Conservation (phyloP, 2,329 filamentous ascomycete genomes). For the Cylindrodendrum hubeiense region DNA sequence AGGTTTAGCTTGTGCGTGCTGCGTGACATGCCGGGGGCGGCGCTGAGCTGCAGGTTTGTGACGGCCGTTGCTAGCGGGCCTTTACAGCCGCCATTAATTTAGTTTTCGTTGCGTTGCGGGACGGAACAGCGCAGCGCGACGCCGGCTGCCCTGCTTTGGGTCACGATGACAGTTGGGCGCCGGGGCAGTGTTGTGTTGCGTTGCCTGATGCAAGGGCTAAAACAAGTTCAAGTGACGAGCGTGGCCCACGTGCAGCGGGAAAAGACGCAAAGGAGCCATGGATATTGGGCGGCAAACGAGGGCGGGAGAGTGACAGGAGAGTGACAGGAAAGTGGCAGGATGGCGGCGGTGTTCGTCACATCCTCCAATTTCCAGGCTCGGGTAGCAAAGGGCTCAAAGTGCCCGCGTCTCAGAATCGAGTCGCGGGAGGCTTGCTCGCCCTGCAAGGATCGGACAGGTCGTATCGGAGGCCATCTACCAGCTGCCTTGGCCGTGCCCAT, state of each 20-base stretch:
- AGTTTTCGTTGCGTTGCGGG: constrained; percentile 17
- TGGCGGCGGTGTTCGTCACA: constrained; percentile 7
- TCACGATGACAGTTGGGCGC: neutral
- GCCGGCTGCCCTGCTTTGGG: neutral
- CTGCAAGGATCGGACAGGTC: neutral
- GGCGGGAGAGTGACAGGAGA: neutral
- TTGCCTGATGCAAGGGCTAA: neutral
- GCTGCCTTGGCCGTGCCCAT: neutral
- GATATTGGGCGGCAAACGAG: neutral
- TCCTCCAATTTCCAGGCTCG: constrained; percentile 14
- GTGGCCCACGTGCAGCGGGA: neutral
- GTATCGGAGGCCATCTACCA: neutral
- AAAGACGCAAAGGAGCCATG: neutral
- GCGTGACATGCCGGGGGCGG: constrained; percentile 14
- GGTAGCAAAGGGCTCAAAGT: too few species aligned
- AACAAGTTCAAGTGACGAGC: neutral
- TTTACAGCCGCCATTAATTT: constrained; percentile 9
- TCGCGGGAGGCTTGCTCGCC: neutral
- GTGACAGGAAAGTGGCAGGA: neutral
- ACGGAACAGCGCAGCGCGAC: neutral
- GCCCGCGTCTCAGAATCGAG: neutral
- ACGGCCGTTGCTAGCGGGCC: constrained; percentile 16
- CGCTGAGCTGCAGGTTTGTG: constrained; percentile 19
- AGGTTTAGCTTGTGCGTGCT: neutral
- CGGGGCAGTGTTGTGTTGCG: neutral